These are phyloP conservation scores for Crucibulum laeve DNA, from an alignment of 768 basidiomycete genomes.

Conservation along the genomic window DNA sequence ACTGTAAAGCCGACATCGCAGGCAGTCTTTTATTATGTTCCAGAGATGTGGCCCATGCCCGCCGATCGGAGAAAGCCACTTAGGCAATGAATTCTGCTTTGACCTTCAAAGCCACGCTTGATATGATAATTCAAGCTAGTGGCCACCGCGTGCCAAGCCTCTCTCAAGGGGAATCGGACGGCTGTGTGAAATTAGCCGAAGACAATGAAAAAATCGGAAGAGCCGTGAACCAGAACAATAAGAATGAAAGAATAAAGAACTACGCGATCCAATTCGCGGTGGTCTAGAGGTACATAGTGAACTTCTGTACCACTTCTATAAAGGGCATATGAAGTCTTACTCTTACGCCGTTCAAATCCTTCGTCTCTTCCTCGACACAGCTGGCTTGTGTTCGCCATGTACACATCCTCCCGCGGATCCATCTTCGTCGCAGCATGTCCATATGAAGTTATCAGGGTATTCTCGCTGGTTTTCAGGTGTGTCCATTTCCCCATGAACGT, in stretches of 20 bases:
- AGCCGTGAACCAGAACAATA: slow-evolving; percentile 12
- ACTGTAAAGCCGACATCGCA: too few relatives aligned
- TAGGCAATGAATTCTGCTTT: too few relatives aligned
- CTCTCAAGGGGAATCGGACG: too few relatives aligned
- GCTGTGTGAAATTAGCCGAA: slow-evolving; percentile 6
- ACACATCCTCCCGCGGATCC: slow-evolving; percentile 36
- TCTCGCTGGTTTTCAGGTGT: slow-evolving; percentile 29
- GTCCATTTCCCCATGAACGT: slow-evolving; percentile 43
- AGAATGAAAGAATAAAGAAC: slow-evolving; percentile 5
- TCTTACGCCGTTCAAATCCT: slow-evolving; percentile 7
- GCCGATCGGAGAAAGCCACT: too few relatives aligned
- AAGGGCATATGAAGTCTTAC: not conserved
- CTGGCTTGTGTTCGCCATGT: slow-evolving; percentile 26
- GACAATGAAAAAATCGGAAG: slow-evolving; percentile 3
- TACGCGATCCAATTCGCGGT: slow-evolving; percentile 1
- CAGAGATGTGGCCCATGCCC: too few relatives aligned
- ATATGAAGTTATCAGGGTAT: slow-evolving; percentile 44
- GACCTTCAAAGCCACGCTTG: too few relatives aligned
- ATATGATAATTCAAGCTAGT: too few relatives aligned
- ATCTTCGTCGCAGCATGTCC: slow-evolving; percentile 45
- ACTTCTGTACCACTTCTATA: not conserved
- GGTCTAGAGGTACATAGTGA: slow-evolving; percentile 1
- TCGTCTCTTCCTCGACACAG: slow-evolving; percentile 27
- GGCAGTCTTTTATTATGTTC: too few relatives aligned
- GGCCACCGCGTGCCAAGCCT: too few relatives aligned